These are phyloP conservation scores for Colletotrichum sp. DNA, from an alignment of 2,329 filamentous ascomycete genomes.

Conservation along the genomic window DNA sequence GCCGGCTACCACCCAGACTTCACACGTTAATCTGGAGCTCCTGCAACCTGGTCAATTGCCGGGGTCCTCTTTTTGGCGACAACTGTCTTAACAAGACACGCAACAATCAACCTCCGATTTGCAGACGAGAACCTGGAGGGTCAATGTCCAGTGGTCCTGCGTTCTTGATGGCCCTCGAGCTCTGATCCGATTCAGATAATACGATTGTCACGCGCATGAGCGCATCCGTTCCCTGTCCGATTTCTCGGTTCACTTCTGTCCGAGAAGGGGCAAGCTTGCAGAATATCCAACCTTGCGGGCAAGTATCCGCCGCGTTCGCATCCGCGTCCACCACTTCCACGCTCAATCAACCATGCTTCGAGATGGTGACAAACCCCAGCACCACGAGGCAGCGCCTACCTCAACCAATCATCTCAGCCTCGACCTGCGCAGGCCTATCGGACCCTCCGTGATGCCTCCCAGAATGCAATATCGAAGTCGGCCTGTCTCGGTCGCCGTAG, in stretches of 20 bases:
- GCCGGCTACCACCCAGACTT: neutral
- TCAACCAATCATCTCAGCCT: neutral
- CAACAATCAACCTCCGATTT: neutral
- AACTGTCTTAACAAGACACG: constrained; percentile 10
- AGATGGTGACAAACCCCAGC: neutral
- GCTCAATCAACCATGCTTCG: constrained; percentile 13
- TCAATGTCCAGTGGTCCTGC: neutral
- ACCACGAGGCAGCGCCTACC: constrained; percentile 7
- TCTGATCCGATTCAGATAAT: neutral
- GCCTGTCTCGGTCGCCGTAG: constrained; percentile 80
- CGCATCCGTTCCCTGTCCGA: neutral
- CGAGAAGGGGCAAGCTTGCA: neutral
- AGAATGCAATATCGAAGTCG: constrained; percentile 65
- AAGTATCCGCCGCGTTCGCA: neutral
- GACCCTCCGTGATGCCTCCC: constrained; percentile 30
- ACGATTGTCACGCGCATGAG: neutral
- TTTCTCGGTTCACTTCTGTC: neutral
- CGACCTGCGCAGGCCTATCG: constrained; percentile 25
- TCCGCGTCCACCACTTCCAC: neutral
- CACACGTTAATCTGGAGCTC: neutral
- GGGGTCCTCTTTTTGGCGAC: constrained; percentile 5
- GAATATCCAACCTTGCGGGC: neutral
- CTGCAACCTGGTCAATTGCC: constrained; percentile 21
- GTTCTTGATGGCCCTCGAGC: neutral
- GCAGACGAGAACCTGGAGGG: neutral